Base-by-base conservation (phyloP, 345 rosid species). In the Capsella bursapastoris region DNA sequence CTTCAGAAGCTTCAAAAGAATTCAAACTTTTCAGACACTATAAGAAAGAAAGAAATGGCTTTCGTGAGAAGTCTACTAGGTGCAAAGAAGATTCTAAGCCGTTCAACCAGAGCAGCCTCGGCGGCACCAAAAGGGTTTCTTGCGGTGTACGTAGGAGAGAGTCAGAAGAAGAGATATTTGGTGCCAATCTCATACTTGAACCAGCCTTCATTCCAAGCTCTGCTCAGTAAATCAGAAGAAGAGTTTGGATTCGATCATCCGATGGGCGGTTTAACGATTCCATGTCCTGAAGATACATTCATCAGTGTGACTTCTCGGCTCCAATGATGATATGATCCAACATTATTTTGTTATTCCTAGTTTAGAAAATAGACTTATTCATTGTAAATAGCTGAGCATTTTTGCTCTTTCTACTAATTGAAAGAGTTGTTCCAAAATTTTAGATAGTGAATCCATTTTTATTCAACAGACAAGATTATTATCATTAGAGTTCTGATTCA, bases 81-180 rank as follows among this genome's bases (percentile, higher is more conserved):
- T 15, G 65, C 75, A 11, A 76, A 70, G 52, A 76, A 63, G 66
- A 55, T 69, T 69, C 31, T 59, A 37, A 59, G 80, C 75, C 64
- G 47, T 15, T 37, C 64, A 5, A 18, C 47, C 31, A 0, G 15
- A 15, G 18, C 43, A 70, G 49, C 48, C 48, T 45, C 73, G 1
- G 50, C 68, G 0, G 66, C 83, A 3, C 86, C 79, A 0, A 87
- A 80, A 66, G 88, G 87, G 12, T 77, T 76, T 69, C 51, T 84
- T 60, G 86, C 80, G 1, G 86, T 85, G 11, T 86, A 86, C 66
- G 89, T 84, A n/a, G 89, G 90, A 49, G 96, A 85, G 59, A 38
- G 11, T 9, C 74, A 80, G 37, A 84, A 72, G 79, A 87, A 80
- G 76, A 74, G 86, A 64, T 84, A 58, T 25, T 5, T 85, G 49